Base-by-base conservation (phyloP, 257 asterid species). In the Fraxinus pennsylvanica region DNA sequence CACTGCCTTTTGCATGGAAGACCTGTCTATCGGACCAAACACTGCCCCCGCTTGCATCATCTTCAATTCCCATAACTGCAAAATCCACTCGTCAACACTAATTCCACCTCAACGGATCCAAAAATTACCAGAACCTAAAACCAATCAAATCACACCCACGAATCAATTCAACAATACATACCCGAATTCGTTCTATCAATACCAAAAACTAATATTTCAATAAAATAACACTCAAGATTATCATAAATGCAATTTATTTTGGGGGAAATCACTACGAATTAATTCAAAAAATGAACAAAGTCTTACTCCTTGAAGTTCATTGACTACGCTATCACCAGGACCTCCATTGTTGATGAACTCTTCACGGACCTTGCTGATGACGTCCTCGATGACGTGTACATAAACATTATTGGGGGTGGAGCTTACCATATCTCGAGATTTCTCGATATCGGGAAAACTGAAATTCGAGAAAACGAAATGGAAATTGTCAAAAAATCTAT, bases 41-140 rank as follows among this genome's bases (percentile, higher is more conserved):
- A 95, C 87, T 0, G 94, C 97, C 47, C 92, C 99, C 77, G 99
- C 94, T 80, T 87, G 90, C 90, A 93, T 89, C 99, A 95, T 95
- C 75, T 95, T 93, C 93, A 85, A 68, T 80, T 95, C 98, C 99
- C 99, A 93, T 19, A 89, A 39, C 99, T 95, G 87, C 21, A 79
- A 41, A 70, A 72, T 68, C 71, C 81, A 77, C 72, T 59, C 67
- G 9, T 78, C 83, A 88, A 70, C 52, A 65, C 41, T 74, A 47
- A 52, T 70, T 65, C 74, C 81, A 73, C 57, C 81, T 4, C 69
- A 22, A 81, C 81, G 74, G 84, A 82, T 78, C 82, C 81, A 72
- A 43, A 22, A 74, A 66, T 63, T 73, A 65, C 63, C 63, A 72
- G 78, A 73, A 82, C 86, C 81, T 63, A 25, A 22, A 22, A 63